Evolutionary conservation across 768 basidiomycete genomes (phyloP).

Genomic region (Pisolithus marmoratus): DNA sequence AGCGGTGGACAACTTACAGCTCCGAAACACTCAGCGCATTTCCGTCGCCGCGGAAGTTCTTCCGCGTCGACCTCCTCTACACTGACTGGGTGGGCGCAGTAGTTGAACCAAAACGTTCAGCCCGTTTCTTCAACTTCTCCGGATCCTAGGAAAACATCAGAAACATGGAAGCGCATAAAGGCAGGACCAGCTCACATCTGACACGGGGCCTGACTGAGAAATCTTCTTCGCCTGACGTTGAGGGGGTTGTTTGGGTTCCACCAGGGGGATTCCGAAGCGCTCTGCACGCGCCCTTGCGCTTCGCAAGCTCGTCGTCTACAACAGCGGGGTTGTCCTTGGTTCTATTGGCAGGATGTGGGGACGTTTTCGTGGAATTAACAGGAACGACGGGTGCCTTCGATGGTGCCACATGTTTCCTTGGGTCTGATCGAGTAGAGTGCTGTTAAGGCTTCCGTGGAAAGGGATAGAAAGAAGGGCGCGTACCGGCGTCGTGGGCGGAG

Average conservation of each 20-base stretch:
- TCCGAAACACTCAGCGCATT: slow-evolving; percentile 64
- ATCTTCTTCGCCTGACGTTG: slow-evolving; percentile 15
- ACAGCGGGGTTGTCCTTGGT: slow-evolving; percentile 1
- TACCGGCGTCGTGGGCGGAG: slow-evolving; percentile 2
- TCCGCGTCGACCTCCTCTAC: slow-evolving; percentile 46
- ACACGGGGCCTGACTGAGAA: background rate
- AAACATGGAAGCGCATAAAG: background rate
- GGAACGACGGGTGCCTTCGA: slow-evolving; percentile 1
- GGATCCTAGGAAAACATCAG: slow-evolving; percentile 32
- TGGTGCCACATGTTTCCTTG: background rate
- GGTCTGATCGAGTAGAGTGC: background rate
- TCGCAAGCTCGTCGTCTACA: slow-evolving; percentile 48
- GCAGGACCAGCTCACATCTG: background rate
- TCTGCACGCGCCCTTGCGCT: slow-evolving; percentile 56
- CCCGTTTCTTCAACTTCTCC: slow-evolving; percentile 47
- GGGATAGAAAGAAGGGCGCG: no score
- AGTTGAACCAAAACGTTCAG: slow-evolving; percentile 47
- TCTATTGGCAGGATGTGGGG: background rate
- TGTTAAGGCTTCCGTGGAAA: no score
- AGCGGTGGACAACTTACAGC: background rate
- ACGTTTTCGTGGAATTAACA: background rate
- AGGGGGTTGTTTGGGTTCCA: slow-evolving; percentile 34
- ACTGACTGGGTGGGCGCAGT: slow-evolving; percentile 25
- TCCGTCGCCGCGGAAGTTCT: slow-evolving; percentile 51
- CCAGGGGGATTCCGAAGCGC: slow-evolving; percentile 64